phyloP scores from a whole-genome alignment of 2,329 filamentous ascomycete species.

The Aureobasidium lini region DNA sequence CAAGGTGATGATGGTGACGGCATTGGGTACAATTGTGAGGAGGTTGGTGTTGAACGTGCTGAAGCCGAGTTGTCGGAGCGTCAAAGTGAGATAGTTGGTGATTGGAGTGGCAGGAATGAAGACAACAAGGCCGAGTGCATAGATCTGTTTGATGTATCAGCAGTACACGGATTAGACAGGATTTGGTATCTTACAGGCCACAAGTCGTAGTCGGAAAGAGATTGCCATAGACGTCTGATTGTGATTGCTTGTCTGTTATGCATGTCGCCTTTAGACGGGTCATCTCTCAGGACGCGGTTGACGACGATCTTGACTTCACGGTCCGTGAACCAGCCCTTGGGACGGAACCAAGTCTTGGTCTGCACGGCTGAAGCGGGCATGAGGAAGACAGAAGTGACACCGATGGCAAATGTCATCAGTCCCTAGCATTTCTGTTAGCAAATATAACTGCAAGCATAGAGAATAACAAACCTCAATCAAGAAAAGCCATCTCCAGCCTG shows the following conservation, averaged over 20 bases:
- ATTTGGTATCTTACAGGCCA: constrained; percentile 30
- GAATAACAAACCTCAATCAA: constrained; percentile 19
- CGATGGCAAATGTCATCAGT: constrained; percentile 14
- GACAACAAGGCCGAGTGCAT: constrained; percentile 47
- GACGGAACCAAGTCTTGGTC: constrained; percentile 30
- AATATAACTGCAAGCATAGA: constrained; percentile 50
- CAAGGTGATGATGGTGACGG: constrained; percentile 34
- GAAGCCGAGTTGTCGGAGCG: constrained; percentile 51
- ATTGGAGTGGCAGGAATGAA: constrained; percentile 48
- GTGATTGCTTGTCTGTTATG: constrained; percentile 53
- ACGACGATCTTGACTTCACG: constrained; percentile 9
- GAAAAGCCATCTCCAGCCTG: constrained; percentile 25
- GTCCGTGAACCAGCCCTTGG: constrained; percentile 54
- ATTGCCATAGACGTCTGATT: constrained; percentile 42
- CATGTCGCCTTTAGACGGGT: constrained; percentile 49
- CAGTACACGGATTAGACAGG: constrained; percentile 51
- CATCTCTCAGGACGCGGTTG: constrained; percentile 43
- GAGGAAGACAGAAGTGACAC: background rate
- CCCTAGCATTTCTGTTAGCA: constrained; percentile 27
- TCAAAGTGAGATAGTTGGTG: constrained; percentile 52
- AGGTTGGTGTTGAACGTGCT: constrained; percentile 56
- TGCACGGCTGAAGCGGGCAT: constrained; percentile 34
- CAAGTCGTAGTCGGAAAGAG: constrained; percentile 52
- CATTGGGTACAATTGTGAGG: constrained; percentile 47
- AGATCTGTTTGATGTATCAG: constrained; percentile 21